Evolutionary conservation across 2,329 filamentous ascomycete species (phyloP), one percentile per base, ranked within the genome.

Genomic region (Boeremia exigua): DNA sequence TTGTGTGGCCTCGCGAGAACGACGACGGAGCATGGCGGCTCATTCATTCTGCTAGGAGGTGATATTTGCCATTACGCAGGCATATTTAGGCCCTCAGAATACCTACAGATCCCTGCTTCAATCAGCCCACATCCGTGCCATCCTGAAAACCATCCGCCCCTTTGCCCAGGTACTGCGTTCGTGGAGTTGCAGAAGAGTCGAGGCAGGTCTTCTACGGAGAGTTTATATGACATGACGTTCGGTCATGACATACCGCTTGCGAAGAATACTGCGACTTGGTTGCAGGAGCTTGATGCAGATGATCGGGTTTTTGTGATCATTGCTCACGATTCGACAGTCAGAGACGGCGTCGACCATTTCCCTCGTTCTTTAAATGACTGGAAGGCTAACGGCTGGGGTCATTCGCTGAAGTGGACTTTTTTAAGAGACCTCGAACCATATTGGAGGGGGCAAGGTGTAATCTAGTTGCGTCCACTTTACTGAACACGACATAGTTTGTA

Each of bases 1-100:
- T 70, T 82, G n/a, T 79, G 77, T 53, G 82, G 75, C 3, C 72
- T 85, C 0, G 82, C 80, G 1, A 72, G 82, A 7, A 79, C 77
- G 2, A 68, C 63, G 0, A 38, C 47, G 0, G 39, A 38, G 8
- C 50, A 59, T 2, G 58, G 34, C 34, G 48, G 58, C 19, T 56
- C 67, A 1, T 73, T 72, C 42, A 56, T 73, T 1, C 46, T 73
- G 12, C 54, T 73, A 39, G 69, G 68, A 10, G 69, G 60, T 10
- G 69, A 73, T 29, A 57, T 65, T 9, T 69, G 63, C 27, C 66
- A 72, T 32, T 63, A 68, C 33, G 60, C 59, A 23, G 70, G 68
- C 2, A 58, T 62, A 9, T 66, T 71, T 39, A 56, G 70, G 25
- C 70, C 70, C 9, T 65, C 68, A 0, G 38, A 59, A 47, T 54